These are phyloP conservation scores for Rhododendron williamsianum DNA, from an alignment of 148 eudicot genomes.

Conservation along the genomic window DNA sequence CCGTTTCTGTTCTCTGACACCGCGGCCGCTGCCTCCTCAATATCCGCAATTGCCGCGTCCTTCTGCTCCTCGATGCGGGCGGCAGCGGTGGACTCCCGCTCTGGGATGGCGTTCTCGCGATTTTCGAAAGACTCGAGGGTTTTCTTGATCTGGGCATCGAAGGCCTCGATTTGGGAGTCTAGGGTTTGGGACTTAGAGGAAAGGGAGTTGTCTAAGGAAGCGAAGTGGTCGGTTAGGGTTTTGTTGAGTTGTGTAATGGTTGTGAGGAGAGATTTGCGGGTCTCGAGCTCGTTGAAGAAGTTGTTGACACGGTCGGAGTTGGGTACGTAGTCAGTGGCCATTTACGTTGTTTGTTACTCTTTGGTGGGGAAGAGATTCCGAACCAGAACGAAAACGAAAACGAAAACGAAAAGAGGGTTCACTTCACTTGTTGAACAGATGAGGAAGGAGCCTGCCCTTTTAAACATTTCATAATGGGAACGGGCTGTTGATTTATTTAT, in stretches of 20 bases:
- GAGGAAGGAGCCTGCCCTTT: no score
- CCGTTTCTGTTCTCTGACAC: neutral
- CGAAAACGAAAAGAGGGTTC: neutral
- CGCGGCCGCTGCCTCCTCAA: slow-evolving; percentile 8
- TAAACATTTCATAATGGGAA: no score
- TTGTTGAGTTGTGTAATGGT: slow-evolving; percentile 37
- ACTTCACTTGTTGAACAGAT: no score
- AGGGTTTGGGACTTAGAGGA: slow-evolving; percentile 33
- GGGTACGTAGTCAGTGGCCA: slow-evolving; percentile 6
- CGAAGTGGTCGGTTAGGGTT: slow-evolving; percentile 43
- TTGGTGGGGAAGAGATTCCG: neutral
- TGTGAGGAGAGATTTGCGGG: slow-evolving; percentile 29
- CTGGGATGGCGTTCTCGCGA: slow-evolving; percentile 39
- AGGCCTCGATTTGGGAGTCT: slow-evolving; percentile 30
- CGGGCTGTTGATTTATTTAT: no score
- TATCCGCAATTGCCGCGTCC: slow-evolving; percentile 27
- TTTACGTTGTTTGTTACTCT: neutral
- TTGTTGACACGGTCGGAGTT: slow-evolving; percentile 19
- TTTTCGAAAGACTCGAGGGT: slow-evolving; percentile 19
- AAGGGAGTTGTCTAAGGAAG: slow-evolving; percentile 27
- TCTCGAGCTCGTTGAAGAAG: slow-evolving; percentile 42
- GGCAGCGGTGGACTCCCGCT: slow-evolving; percentile 15
- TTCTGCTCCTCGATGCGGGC: slow-evolving; percentile 27
- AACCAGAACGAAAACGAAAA: neutral
- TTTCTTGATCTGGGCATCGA: slow-evolving; percentile 22